Conservation (phyloP, 2,329 filamentous ascomycete genomes). For the Endoconidiophora polonica region DNA sequence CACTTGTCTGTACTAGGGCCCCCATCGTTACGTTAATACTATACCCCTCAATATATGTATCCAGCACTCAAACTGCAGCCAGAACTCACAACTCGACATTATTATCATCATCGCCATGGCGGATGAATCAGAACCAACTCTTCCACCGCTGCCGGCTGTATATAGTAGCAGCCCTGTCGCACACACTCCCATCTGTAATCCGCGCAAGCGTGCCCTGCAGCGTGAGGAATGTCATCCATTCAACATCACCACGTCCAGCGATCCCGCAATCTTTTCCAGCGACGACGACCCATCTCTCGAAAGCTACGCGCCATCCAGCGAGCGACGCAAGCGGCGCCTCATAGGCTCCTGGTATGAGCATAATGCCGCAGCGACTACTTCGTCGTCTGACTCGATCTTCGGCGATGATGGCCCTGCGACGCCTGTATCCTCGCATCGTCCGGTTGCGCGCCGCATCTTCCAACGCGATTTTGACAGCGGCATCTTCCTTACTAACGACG, state of each 20-base stretch:
- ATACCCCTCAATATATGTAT: no score
- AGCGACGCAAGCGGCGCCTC: slow-evolving; percentile 43
- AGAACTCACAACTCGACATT: no score
- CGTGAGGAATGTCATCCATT: slow-evolving; percentile 18
- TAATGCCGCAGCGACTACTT: slow-evolving; percentile 21
- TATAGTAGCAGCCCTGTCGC: slow-evolving; percentile 14
- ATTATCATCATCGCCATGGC: no score
- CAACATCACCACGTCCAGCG: slow-evolving; percentile 44
- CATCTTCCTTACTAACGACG: slow-evolving; percentile 47
- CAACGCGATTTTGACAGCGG: slow-evolving; percentile 49
- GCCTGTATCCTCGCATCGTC: slow-evolving; percentile 5
- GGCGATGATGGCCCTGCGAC: slow-evolving; percentile 21
- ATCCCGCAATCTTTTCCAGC: slow-evolving; percentile 54
- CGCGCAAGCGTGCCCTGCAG: slow-evolving; percentile 23
- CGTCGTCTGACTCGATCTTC: slow-evolving; percentile 32
- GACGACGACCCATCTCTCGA: slow-evolving; percentile 53
- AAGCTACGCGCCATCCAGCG: slow-evolving; percentile 36
- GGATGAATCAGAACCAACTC: slow-evolving; percentile 20
- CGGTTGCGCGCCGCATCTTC: slow-evolving; percentile 34
- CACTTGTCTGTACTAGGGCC: no score
- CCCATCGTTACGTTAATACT: no score
- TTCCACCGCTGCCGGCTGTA: slow-evolving; percentile 24
- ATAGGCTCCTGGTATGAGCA: slow-evolving; percentile 53
- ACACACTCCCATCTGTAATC: slow-evolving; percentile 19
- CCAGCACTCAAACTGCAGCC: no score